Percentiles rank a stretch among this genome's conserved stretches.
Evolutionary conservation across 768 basidiomycete species (phyloP).

Genomic region (Suillus subluteus): DNA sequence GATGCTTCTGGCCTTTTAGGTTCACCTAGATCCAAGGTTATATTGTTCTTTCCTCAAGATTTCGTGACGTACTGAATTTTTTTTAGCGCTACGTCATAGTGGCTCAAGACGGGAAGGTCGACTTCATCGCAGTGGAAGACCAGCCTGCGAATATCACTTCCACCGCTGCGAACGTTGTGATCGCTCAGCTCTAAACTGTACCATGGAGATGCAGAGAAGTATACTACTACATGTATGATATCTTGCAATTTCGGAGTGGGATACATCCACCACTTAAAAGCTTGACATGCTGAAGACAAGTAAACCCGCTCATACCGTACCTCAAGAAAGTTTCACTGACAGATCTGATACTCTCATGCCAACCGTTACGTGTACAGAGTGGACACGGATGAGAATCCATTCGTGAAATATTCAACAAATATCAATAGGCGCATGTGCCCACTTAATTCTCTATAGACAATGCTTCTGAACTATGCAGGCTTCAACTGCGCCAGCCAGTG

Average conservation of each 20-base stretch:
- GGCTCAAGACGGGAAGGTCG: constrained; percentile 60
- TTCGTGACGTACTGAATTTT: constrained; percentile 11
- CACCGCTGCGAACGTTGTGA: constrained; percentile 52
- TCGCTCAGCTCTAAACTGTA: constrained; percentile 36
- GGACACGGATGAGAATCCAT: background rate
- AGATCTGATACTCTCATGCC: background rate
- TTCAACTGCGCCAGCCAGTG: background rate
- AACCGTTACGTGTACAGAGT: background rate
- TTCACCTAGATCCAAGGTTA: constrained; percentile 66
- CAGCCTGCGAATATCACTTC: constrained; percentile 50
- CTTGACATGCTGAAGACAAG: background rate
- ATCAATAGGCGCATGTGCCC: background rate
- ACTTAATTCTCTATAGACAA: background rate
- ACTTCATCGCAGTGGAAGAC: constrained; percentile 55
- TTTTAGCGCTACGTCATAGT: constrained; percentile 58
- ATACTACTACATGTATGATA: background rate
- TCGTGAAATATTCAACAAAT: background rate
- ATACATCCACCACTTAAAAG: no score
- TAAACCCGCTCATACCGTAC: background rate
- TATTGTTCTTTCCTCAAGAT: background rate
- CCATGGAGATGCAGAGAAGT: background rate
- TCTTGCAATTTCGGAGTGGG: no score
- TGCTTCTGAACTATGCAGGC: background rate
- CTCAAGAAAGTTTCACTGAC: background rate
- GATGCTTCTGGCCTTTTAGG: constrained; percentile 68